phyloP scores from a whole-genome alignment of 176 grass and related monocot genomes.

The Rhynchospora pubera region DNA sequence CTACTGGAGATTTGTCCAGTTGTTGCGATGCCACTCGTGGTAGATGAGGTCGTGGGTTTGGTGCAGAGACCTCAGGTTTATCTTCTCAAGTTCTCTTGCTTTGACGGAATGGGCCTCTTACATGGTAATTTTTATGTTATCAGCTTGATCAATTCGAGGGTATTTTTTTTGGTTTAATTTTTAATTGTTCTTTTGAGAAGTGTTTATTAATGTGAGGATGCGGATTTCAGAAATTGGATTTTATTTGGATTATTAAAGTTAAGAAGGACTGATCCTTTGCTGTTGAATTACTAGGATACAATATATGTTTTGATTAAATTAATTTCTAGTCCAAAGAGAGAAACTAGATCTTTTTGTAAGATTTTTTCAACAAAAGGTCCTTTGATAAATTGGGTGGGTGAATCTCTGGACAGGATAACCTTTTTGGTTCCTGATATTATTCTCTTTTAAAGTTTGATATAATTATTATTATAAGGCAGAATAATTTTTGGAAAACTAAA shows the following conservation, averaged over 20 bases:
- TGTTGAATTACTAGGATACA: not conserved
- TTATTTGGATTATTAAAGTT: not conserved
- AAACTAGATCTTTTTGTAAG: not conserved
- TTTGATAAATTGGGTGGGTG: not conserved
- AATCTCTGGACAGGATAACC: not conserved
- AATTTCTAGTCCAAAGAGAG: not conserved
- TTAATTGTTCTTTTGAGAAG: not conserved
- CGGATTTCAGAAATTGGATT: not conserved
- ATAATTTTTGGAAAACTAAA: not conserved
- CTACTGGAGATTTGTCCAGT: slow-evolving; percentile 41
- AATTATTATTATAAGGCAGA: not conserved
- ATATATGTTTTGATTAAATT: not conserved
- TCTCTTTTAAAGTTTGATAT: not conserved
- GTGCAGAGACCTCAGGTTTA: slow-evolving; percentile 34
- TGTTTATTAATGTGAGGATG: not conserved
- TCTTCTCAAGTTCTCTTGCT: slow-evolving; percentile 81
- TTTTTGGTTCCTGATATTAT: not conserved
- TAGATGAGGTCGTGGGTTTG: slow-evolving; percentile 25
- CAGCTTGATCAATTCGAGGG: not conserved
- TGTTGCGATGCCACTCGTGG: not conserved
- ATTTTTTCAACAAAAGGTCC: not conserved
- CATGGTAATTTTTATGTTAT: slow-evolving; percentile 35
- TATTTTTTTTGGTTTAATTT: not conserved
- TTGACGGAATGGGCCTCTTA: slow-evolving; percentile 65
- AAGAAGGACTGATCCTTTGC: not conserved